A percentile compares a stretch with the other conserved stretches of the same genome.
Conservation (phyloP, 2,329 filamentous ascomycete species). For the Helotiales sp. region DNA sequence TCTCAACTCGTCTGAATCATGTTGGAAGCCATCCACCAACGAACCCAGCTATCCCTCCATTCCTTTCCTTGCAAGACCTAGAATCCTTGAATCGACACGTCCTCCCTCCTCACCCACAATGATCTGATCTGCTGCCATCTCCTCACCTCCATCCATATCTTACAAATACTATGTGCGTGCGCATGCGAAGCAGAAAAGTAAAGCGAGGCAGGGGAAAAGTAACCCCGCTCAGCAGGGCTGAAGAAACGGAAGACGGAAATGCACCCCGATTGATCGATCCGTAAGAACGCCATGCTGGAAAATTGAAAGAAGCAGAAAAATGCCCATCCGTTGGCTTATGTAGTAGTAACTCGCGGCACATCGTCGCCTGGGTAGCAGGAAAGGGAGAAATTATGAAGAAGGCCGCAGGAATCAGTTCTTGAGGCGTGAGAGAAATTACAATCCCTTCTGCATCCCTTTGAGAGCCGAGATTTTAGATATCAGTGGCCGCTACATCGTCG, state of each 20-base stretch:
- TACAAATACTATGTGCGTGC: not conserved
- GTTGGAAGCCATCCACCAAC: too few relatives aligned
- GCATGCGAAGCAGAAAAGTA: not conserved
- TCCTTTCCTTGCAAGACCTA: too few relatives aligned
- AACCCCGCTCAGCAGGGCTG: too few relatives aligned
- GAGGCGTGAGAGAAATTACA: not conserved
- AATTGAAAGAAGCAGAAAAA: not conserved
- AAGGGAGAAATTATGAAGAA: not conserved
- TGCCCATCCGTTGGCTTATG: not conserved
- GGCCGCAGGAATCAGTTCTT: not conserved
- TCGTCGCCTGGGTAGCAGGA: not conserved
- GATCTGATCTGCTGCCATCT: not conserved
- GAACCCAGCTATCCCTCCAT: too few relatives aligned
- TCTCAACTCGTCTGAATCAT: too few relatives aligned
- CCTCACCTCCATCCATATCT: not conserved
- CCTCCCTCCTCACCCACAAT: not conserved
- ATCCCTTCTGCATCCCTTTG: not conserved
- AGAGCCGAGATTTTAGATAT: not conserved
- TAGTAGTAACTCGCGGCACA: not conserved
- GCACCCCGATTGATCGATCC: slow-evolving; percentile 1
- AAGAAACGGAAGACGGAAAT: not conserved
- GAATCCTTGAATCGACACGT: too few relatives aligned
- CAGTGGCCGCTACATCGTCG: not conserved
- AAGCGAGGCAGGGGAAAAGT: not conserved
- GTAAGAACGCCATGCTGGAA: slow-evolving; percentile 5